phyloP scores from a whole-genome alignment of 176 grass and related monocot species.

The Aegilops speltoides region DNA sequence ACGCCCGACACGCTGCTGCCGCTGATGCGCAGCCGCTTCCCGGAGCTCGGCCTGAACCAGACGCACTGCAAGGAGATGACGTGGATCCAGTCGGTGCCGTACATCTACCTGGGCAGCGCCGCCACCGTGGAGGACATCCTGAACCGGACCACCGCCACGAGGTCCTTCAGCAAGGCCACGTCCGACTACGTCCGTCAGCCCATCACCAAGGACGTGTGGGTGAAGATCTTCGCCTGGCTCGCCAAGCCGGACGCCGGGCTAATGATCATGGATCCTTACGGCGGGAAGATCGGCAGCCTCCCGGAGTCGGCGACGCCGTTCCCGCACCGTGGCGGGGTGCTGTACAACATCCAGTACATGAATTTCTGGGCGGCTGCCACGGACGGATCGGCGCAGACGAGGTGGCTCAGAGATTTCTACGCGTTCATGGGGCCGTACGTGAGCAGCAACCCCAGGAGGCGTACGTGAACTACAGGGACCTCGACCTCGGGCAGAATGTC shows the following conservation, averaged over 20 bases:
- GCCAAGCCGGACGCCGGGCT: conserved; percentile 31
- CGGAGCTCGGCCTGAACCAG: conserved; percentile 36
- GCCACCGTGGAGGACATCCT: conserved; percentile 38
- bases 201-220: conserved; percentile 23
- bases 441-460: conserved; percentile 39
- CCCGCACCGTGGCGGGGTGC: conserved; percentile 32
- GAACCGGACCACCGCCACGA: conserved; percentile 1
- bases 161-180: conserved; percentile 29
- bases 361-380: not conserved
- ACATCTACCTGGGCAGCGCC: conserved; percentile 32
- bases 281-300: conserved; percentile 11
- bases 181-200: conserved; percentile 51
- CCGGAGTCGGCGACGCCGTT: conserved; percentile 36
- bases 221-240: conserved; percentile 6
- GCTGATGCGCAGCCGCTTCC: conserved; percentile 32
- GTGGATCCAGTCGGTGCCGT: conserved; percentile 49
- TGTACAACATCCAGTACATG: conserved; percentile 53
- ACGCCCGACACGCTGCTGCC: conserved; percentile 17
- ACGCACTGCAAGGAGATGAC: conserved; percentile 51
- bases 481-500: conserved; percentile 44
- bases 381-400: not conserved
- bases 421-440: conserved; percentile 43
- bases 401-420: conserved; percentile 34
- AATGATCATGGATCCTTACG: conserved; percentile 47
- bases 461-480: conserved; percentile 60